A percentile compares a stretch with the other conserved stretches of the same genome.
Evolutionary conservation across 306 rosid species (phyloP).

Genomic region (Myrica gale): DNA sequence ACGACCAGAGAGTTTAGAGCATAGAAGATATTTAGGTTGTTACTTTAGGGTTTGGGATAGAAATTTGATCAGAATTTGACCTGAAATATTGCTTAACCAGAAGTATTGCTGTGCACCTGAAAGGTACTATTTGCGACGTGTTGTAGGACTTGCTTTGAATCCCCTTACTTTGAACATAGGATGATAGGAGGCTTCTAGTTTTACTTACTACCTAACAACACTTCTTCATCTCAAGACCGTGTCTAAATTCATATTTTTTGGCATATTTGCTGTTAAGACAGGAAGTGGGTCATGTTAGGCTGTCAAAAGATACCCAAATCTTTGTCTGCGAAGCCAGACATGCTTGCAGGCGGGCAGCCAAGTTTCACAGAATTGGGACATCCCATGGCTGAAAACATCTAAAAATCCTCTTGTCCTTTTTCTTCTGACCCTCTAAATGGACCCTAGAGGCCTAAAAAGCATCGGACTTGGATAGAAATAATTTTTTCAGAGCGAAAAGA

Average conservation of each 20-base stretch:
- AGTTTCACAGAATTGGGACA: conserved; percentile 59
- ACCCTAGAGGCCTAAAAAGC: conserved; percentile 33
- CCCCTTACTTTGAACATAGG: background rate
- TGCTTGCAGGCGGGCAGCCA: conserved; percentile 52
- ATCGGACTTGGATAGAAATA: conserved; percentile 28
- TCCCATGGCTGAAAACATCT: conserved; percentile 37
- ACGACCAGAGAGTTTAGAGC: background rate
- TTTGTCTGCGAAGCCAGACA: conserved; percentile 63
- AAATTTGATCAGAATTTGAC: background rate
- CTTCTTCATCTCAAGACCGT: background rate
- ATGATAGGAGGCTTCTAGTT: background rate
- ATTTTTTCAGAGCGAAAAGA: conserved; percentile 19
- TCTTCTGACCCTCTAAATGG: conserved; percentile 49
- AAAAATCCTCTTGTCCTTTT: conserved; percentile 55
- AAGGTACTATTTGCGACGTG: background rate
- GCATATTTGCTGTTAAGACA: conserved; percentile 20
- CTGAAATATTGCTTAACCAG: background rate
- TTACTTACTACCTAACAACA: conserved; percentile 24
- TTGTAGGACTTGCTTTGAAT: background rate
- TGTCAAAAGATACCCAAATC: conserved; percentile 64
- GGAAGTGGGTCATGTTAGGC: conserved; percentile 33
- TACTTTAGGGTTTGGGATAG: background rate
- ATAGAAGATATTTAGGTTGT: background rate
- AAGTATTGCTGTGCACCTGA: background rate
- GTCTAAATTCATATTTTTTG: conserved; percentile 5